Evolutionary conservation across 1,284 basidiomycete species (phyloP), one percentile per base, ranked within the genome.

Genomic region (Cryptococcus maquisensis): DNA sequence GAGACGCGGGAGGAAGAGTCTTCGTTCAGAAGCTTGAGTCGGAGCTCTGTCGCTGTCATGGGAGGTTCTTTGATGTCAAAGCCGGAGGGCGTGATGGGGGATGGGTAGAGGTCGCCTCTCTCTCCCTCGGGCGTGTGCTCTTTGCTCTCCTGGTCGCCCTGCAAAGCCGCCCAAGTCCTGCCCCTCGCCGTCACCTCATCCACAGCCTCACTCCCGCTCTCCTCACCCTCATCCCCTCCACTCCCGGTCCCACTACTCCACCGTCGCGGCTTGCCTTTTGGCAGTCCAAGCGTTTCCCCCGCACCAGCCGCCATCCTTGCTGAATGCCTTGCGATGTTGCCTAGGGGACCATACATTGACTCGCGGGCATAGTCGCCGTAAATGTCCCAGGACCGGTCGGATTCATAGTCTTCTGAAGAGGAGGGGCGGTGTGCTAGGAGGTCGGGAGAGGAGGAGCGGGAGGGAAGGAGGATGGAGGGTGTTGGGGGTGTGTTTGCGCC

Each of bases 311-410:
- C 28, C 28, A 32, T 32, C 28, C 28, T 40, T 3, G 44, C 24
- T 5, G 44, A 28, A n/a, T 20, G 62, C 60, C n/a, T 51, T 26
- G 26, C 54, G 16, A 32, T 18, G 15, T 56, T 41, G 39, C 58
- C 60, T 4, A 51, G 51, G 7, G 62, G 60, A 21, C 42, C 59
- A 39, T 72, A 72, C 70, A 72, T 68, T 47, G 65, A 67, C 16
- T 70, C 67, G 28, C 69, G 36, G 2, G 68, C 68, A 51, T 72
- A 71, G 40, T 69, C 64, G 42, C 61, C 68, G 52, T 69, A 71
- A 12, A 72, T 71, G 46, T 72, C 71, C 71, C 71, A 72, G 35
- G 65, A 66, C 8, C 49, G 49, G 15, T 60, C 59, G 20, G 52
- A 43, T n/a, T 36, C 49, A 12, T 46, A n/a, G 15, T 54, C 48